Evolutionary conservation across 768 basidiomycete genomes (phyloP).

Genomic region (Agaricus bisporus): DNA sequence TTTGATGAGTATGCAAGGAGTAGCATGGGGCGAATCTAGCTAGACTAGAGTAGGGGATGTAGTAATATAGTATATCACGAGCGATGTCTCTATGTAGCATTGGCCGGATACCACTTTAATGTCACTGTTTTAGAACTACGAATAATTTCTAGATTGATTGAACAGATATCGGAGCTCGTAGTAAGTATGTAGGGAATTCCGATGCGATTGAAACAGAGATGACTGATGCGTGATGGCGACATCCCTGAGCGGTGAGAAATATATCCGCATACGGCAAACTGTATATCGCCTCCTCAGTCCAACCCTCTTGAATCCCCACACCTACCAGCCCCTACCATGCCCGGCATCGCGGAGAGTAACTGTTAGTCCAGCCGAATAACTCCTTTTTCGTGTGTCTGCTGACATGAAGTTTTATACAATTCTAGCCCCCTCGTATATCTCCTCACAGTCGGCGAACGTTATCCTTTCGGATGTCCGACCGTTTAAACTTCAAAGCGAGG

Average conservation of each 20-base stretch:
- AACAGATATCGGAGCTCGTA: no score
- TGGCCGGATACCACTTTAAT: no score
- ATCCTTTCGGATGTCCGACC: slow-evolving; percentile 91
- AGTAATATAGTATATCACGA: no score
- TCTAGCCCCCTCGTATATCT: slow-evolving; percentile 70
- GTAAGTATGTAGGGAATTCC: no score
- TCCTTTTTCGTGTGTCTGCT: slow-evolving; percentile 2
- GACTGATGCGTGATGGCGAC: not conserved
- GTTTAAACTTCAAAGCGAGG: slow-evolving; percentile 75
- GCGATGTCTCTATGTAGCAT: no score
- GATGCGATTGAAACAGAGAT: not conserved
- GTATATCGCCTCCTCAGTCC: slow-evolving; percentile 1
- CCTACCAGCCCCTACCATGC: slow-evolving; percentile 38
- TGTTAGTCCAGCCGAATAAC: slow-evolving; percentile 26
- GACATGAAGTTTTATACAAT: slow-evolving; percentile 8
- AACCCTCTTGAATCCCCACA: slow-evolving; percentile 16
- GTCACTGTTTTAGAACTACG: not conserved
- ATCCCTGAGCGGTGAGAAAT: slow-evolving; percentile 11
- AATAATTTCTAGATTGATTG: not conserved
- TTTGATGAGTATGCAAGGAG: not conserved
- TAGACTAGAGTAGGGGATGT: not conserved
- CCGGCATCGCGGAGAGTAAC: slow-evolving; percentile 31
- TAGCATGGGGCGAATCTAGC: not conserved
- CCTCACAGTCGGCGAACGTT: slow-evolving; percentile 78
- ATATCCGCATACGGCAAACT: slow-evolving; percentile 8